A percentile compares a stretch with the other conserved stretches of the same genome.
These are phyloP conservation scores for Colletotrichum salicis DNA, from an alignment of 2,329 filamentous ascomycete genomes.

Conservation along the genomic window DNA sequence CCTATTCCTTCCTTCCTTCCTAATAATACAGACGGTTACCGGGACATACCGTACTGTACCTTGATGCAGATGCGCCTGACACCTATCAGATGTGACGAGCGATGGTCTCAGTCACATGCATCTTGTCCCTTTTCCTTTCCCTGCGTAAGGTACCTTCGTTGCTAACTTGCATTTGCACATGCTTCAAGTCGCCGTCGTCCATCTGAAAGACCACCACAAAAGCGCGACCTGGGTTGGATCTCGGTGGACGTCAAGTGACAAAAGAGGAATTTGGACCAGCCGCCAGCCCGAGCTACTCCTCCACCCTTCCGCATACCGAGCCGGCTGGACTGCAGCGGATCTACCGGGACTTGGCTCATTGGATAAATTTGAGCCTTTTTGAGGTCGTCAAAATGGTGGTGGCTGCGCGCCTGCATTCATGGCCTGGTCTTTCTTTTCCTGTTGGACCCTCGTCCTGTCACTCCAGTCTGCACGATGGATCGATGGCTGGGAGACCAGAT, in stretches of 20 bases:
- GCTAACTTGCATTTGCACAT: slow-evolving; percentile 18
- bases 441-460: slow-evolving; percentile 14
- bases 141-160: not conserved
- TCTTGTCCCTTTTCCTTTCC: not conserved
- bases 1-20: not conserved
- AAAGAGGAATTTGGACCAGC: slow-evolving; percentile 14
- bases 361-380: not conserved
- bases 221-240: not conserved
- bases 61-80: not conserved
- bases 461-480: not conserved
- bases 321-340: slow-evolving; percentile 24
- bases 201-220: not conserved
- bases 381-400: not conserved
- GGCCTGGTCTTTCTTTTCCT: not conserved
- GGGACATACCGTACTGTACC: not conserved
- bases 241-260: slow-evolving; percentile 5
- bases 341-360: slow-evolving; percentile 27
- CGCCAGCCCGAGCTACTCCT: not conserved
- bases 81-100: not conserved
- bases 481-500: too few relatives aligned
- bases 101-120: not conserved
- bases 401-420: slow-evolving; percentile 21
- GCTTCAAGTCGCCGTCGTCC: not conserved
- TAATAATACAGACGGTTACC: too few relatives aligned
- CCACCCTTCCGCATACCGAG: slow-evolving; percentile 3